Conservation (phyloP, 2,329 filamentous ascomycete genomes). For the Ophidiomyces ophidiicola region DNA sequence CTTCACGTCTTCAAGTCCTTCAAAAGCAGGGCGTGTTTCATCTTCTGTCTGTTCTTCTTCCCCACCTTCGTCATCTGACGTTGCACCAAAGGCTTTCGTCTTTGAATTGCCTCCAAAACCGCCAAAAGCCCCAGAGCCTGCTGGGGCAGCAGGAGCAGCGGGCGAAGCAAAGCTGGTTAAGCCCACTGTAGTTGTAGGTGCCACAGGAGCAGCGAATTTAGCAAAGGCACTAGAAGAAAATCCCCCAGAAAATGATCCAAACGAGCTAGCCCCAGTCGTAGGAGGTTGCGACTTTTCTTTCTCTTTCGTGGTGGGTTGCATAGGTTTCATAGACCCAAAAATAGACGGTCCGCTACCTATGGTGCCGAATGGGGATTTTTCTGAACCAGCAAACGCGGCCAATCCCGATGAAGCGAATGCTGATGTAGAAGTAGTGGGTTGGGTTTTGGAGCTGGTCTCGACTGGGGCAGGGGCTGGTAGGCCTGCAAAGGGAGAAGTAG, state of each 20-base stretch:
- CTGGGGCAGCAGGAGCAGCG: conserved; percentile 36
- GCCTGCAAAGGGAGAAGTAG: conserved; percentile 33
- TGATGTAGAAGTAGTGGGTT: conserved; percentile 41
- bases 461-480: conserved; percentile 23
- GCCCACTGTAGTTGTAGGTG: conserved; percentile 33
- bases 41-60: conserved; percentile 42
- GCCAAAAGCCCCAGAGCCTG: conserved; percentile 28
- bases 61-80: conserved; percentile 45
- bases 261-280: conserved; percentile 25
- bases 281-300: conserved; percentile 1
- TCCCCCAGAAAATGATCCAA: conserved; percentile 26
- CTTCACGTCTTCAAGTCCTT: conserved; percentile 40
- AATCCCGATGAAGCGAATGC: conserved; percentile 59
- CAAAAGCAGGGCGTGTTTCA: conserved; percentile 33
- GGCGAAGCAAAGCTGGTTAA: conserved; percentile 61
- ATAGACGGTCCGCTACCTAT: conserved; percentile 35
- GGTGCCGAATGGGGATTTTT: conserved; percentile 52
- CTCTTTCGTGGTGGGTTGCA: background rate
- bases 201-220: conserved; percentile 40
- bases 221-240: conserved; percentile 29
- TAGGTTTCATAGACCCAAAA: conserved; percentile 24
- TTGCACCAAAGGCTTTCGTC: conserved; percentile 56
- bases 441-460: conserved; percentile 15
- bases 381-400: conserved; percentile 50
- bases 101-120: conserved; percentile 28